Conservation (phyloP, 2,329 filamentous ascomycete species). For the Scedosporium dehoogii region DNA sequence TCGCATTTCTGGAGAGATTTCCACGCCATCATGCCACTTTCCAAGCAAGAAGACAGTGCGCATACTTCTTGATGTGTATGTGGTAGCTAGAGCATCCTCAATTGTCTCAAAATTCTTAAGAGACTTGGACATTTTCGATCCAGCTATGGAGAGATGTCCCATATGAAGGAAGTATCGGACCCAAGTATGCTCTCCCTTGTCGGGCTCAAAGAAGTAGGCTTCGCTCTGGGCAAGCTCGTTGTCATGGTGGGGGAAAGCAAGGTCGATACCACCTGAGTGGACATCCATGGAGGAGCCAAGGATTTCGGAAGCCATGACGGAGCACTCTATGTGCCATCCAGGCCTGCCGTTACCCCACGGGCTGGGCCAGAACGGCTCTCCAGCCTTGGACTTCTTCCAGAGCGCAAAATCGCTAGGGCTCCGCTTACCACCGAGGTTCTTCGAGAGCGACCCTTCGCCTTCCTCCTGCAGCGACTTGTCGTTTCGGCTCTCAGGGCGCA, state of each 20-base stretch:
- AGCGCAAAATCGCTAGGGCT: slow-evolving; percentile 78
- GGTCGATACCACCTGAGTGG: slow-evolving; percentile 73
- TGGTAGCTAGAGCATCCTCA: slow-evolving; percentile 60
- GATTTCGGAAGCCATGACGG: slow-evolving; percentile 87
- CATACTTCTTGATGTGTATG: slow-evolving; percentile 69
- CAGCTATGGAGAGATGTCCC: slow-evolving; percentile 77
- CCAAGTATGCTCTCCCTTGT: slow-evolving; percentile 58
- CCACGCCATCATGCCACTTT: slow-evolving; percentile 82
- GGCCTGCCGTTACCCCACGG: slow-evolving; percentile 82
- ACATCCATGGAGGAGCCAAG: slow-evolving; percentile 71
- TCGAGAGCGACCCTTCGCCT: slow-evolving; percentile 74
- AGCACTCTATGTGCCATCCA: slow-evolving; percentile 97
- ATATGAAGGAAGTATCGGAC: slow-evolving; percentile 95
- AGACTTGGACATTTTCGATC: slow-evolving; percentile 92
- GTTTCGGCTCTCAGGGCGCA: slow-evolving; percentile 77
- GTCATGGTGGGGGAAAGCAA: slow-evolving; percentile 86
- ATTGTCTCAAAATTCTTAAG: slow-evolving; percentile 96
- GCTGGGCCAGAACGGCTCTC: slow-evolving; percentile 83
- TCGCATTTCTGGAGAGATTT: slow-evolving; percentile 77
- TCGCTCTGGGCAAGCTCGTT: slow-evolving; percentile 88
- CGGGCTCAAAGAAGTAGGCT: slow-evolving; percentile 59
- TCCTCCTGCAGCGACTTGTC: slow-evolving; percentile 78
- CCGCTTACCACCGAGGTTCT: slow-evolving; percentile 55
- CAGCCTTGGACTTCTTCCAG: slow-evolving; percentile 87
- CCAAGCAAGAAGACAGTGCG: slow-evolving; percentile 82